Conservation (phyloP, 2,329 filamentous ascomycete genomes). For the Phialophora chinensis region DNA sequence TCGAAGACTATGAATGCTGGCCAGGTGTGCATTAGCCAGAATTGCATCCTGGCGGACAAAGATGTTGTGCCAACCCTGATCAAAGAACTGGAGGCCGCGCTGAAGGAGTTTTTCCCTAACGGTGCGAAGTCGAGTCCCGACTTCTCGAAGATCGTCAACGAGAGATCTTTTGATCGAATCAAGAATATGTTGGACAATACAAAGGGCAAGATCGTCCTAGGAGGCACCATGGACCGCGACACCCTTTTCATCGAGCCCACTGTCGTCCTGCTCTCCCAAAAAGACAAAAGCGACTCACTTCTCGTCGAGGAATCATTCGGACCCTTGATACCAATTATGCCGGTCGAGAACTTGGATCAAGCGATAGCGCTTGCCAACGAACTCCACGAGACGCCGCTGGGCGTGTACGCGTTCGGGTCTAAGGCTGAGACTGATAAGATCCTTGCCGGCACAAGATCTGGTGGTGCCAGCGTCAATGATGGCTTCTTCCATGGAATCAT, state of each 20-base stretch:
- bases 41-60: constrained; percentile 85
- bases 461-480: constrained; percentile 65
- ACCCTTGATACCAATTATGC: constrained; percentile 83
- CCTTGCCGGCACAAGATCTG: constrained; percentile 67
- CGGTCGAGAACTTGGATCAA: constrained; percentile 79
- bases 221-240: constrained; percentile 79
- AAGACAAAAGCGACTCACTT: constrained; percentile 73
- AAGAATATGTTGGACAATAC: constrained; percentile 89
- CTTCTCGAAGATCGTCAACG: constrained; percentile 80
- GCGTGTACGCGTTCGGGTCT: constrained; percentile 83
- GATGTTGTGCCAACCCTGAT: constrained; percentile 74
- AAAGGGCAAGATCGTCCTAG: constrained; percentile 82
- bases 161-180: constrained; percentile 76
- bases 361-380: constrained; percentile 82
- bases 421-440: constrained; percentile 78
- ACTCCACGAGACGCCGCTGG: constrained; percentile 81
- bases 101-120: constrained; percentile 80
- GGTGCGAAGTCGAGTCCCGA: constrained; percentile 80
- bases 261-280: constrained; percentile 74
- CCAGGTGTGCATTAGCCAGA: constrained; percentile 90
- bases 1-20: constrained; percentile 85
- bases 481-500: constrained; percentile 74
- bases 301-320: constrained; percentile 88
- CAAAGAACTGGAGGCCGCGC: constrained; percentile 71
- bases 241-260: constrained; percentile 90